Percentiles rank a stretch among this genome's conserved stretches.
Conservation (phyloP, 2,329 filamentous ascomycete species). For the Verticillium longisporum region DNA sequence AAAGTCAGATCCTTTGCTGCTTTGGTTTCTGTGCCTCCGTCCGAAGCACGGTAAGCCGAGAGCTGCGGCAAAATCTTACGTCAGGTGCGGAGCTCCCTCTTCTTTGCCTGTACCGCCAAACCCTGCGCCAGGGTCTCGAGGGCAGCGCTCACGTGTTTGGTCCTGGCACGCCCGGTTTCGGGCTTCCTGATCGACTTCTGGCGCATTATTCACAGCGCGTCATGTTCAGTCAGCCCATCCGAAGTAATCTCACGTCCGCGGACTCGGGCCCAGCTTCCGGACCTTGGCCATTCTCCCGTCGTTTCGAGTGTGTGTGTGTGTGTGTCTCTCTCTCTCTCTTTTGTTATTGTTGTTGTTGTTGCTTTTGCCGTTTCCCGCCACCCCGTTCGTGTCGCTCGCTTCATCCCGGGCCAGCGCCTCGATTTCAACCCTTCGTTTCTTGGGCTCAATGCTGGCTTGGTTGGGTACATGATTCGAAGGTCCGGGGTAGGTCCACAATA, state of each 20-base stretch:
- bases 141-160: background rate
- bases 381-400: background rate
- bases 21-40: background rate
- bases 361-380: background rate
- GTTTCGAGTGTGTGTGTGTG: background rate
- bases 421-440: background rate
- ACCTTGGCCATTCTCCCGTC: background rate
- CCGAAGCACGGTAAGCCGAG: background rate
- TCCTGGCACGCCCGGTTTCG: background rate
- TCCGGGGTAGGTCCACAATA: background rate
- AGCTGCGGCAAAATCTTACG: background rate
- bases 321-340: background rate
- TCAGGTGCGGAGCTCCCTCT: background rate
- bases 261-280: background rate
- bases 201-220: background rate
- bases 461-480: background rate
- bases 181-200: background rate
- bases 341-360: background rate
- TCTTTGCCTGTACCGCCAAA: background rate
- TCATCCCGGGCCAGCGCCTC: background rate
- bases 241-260: background rate
- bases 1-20: too few species aligned
- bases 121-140: background rate
- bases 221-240: background rate
- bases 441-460: background rate